These are phyloP conservation scores for Parachaetomium inaequale DNA, from an alignment of 495 filamentous ascomycete species.

Conservation along the genomic window DNA sequence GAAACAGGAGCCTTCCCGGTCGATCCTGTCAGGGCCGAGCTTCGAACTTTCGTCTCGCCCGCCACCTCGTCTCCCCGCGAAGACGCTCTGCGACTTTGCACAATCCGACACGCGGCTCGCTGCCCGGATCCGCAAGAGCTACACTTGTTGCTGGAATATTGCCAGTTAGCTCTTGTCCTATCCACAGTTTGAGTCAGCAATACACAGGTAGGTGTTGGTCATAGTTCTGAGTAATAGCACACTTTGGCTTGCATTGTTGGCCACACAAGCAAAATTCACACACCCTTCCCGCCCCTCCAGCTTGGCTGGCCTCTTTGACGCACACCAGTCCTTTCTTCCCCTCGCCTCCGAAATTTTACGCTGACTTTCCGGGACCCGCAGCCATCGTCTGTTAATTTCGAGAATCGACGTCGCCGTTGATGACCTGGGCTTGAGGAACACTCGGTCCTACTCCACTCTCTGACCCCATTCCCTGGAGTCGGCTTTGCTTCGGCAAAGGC, in stretches of 20 bases:
- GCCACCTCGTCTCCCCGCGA: not conserved
- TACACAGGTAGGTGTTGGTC: conserved; percentile 15
- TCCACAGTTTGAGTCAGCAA: conserved; percentile 9
- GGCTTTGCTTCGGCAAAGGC: not conserved
- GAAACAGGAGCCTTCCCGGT: conserved; percentile 10
- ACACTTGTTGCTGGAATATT: conserved; percentile 41
- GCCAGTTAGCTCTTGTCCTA: conserved; percentile 31
- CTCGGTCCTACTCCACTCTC: conserved; percentile 1
- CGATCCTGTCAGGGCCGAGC: not conserved
- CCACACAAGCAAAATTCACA: not conserved
- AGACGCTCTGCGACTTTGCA: not conserved
- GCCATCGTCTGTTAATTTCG: conserved; percentile 2
- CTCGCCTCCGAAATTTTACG: not conserved
- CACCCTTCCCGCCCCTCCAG: not conserved
- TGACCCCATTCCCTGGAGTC: conserved; percentile 7
- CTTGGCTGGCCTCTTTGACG: not conserved
- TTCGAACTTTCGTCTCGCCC: not conserved
- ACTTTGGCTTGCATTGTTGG: not conserved
- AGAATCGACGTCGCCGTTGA: conserved; percentile 21
- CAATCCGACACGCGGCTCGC: conserved; percentile 8
- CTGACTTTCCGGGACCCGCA: conserved; percentile 17
- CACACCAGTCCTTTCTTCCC: not conserved
- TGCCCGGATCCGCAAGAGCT: conserved; percentile 21
- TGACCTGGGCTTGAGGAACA: conserved; percentile 19
- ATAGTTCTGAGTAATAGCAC: conserved; percentile 14